Evolutionary conservation across 805 yeast genomes (phyloP), one percentile per base, ranked within the genome.

Genomic region (Pichia paraexigua): DNA sequence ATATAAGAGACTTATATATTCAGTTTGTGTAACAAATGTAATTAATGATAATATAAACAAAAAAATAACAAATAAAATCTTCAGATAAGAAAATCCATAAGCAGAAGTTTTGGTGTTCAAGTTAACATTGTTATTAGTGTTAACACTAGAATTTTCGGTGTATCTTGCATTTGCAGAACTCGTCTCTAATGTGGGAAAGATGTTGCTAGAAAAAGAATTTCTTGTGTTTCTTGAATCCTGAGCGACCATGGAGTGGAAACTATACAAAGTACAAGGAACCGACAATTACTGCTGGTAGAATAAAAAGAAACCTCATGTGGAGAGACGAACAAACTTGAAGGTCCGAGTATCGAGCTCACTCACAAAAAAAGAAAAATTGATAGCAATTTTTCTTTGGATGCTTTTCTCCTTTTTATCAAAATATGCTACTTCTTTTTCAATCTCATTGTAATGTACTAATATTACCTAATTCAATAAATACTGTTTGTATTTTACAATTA

Each of bases 11-110:
- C 88, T 76, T 2, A 95, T 87, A 53, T 83, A 71, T 63, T 88
- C 96, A 0, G 96, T 88, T 63, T 88, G 96, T 17, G 75, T 60
- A 5, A 89, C 90, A 67, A 89, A 89, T 3, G 90, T 60, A 9
- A 78, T 60, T 53, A 82, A 57, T 0, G 85, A 77, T 1, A 78
- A 52, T 1, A 72, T 15, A 42, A 82, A 74, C 2, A 85, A 71
- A 1, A 68, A 56, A 3, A 70, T 66, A 6, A 82, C 79, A 56
- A 76, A 72, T 5, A 69, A 53, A n/a, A 78, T 60, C 51, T 70
- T 73, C 40, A 66, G 58, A 52, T 64, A 63, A 2, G 71, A 68
- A 41, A 63, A 65, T 12, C 58, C 60, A n/a, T 59, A 54, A 17
- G 57, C 58, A 28, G 27, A n/a, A 58, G 60, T n/a, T 37, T 9